Evolutionary conservation across 2,329 filamentous ascomycete species (phyloP).

Genomic region (Colletotrichum tabaci): DNA sequence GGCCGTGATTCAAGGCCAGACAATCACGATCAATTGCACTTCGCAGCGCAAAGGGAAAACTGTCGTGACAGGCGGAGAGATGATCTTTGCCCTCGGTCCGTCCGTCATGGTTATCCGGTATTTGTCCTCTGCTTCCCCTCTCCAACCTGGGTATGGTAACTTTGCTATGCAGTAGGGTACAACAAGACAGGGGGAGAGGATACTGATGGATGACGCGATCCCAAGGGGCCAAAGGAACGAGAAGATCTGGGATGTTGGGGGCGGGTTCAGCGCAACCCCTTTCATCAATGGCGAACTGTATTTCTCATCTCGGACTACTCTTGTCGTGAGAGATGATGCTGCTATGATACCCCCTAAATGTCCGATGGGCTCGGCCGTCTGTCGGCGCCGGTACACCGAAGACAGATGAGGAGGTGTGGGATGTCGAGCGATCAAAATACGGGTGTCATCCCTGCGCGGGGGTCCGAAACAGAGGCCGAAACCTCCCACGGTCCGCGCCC

Average conservation of each 20-base stretch:
- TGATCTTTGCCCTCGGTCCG: conserved; percentile 60
- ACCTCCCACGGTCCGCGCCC: neutral
- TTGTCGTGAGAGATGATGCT: conserved; percentile 11
- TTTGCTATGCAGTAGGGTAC: neutral
- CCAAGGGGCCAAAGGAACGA: conserved; percentile 6
- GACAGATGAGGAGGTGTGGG: neutral
- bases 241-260: conserved; percentile 1
- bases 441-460: neutral
- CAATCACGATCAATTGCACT: conserved; percentile 52
- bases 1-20: conserved; percentile 50
- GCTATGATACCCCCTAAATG: neutral
- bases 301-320: conserved; percentile 1
- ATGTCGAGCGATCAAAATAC: conserved; percentile 10
- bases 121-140: conserved; percentile 56
- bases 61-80: conserved; percentile 63
- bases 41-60: conserved; percentile 59
- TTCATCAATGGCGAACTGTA: conserved; percentile 15
- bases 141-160: no score
- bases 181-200: conserved; percentile 1
- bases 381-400: neutral
- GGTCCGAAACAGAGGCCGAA: neutral
- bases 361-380: neutral
- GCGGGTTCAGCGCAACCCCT: conserved; percentile 6
- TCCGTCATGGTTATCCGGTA: conserved; percentile 59
- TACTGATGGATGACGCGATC: conserved; percentile 39